Conservation (phyloP, 495 filamentous ascomycete species). For the Penicillium tannophilum region DNA sequence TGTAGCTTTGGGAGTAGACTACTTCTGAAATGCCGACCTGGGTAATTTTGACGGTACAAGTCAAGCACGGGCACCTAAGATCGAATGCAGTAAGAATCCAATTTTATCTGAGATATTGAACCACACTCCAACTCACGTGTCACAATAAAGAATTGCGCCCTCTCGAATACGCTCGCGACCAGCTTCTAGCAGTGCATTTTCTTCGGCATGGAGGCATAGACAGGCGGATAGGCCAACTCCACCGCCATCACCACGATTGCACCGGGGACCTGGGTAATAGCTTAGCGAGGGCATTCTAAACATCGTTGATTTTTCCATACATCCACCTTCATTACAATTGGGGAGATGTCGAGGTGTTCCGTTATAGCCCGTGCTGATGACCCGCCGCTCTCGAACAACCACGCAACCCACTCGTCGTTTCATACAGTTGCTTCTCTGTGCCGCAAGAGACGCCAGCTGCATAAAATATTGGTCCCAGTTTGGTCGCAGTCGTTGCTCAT, state of each 20-base stretch:
- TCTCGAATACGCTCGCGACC: conserved; percentile 86
- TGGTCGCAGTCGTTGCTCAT: conserved; percentile 81
- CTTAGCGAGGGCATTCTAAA: conserved; percentile 1
- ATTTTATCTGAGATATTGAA: not conserved
- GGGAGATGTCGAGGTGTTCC: conserved; percentile 82
- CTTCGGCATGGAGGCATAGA: conserved; percentile 93
- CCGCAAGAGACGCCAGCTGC: conserved; percentile 87
- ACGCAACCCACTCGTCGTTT: conserved; percentile 95
- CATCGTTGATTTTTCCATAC: conserved; percentile 38
- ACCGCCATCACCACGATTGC: conserved; percentile 71
- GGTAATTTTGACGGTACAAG: conserved; percentile 97
- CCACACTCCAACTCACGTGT: conserved; percentile 59
- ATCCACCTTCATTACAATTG: conserved; percentile 95
- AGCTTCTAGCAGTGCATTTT: conserved; percentile 94
- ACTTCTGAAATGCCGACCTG: conserved; percentile 96
- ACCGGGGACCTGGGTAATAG: conserved; percentile 59
- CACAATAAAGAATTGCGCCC: conserved; percentile 82
- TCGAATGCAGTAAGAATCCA: conserved; percentile 1
- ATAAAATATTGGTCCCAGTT: conserved; percentile 99
- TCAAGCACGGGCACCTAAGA: conserved; percentile 83
- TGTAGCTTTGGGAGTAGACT: conserved; percentile 89
- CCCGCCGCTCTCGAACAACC: conserved; percentile 81
- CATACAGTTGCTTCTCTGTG: conserved; percentile 95
- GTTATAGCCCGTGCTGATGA: conserved; percentile 97
- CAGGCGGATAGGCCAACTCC: conserved; percentile 81